These are phyloP conservation scores for Calocera viscosa DNA, from an alignment of 768 basidiomycete species.

Conservation along the genomic window DNA sequence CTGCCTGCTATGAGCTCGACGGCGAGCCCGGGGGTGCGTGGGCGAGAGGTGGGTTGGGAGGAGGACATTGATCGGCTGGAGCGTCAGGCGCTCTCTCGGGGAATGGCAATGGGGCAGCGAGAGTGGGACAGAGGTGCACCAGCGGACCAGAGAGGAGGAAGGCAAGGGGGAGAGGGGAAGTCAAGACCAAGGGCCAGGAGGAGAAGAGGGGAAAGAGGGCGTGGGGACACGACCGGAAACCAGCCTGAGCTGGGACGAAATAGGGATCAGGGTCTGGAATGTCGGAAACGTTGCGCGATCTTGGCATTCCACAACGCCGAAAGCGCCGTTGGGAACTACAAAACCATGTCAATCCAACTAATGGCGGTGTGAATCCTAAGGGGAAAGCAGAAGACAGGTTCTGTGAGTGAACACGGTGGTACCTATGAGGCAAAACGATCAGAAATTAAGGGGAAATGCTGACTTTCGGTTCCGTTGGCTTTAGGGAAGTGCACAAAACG, in stretches of 20 bases:
- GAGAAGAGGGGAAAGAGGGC: background rate
- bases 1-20: constrained; percentile 72
- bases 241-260: too few species aligned
- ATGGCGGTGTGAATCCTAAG: background rate
- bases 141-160: background rate
- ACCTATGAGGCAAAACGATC: too few species aligned
- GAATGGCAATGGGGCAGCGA: background rate
- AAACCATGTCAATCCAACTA: background rate
- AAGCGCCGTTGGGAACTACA: background rate
- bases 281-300: too few species aligned
- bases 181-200: background rate
- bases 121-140: background rate
- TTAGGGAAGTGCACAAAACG: background rate
- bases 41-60: background rate
- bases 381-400: too few species aligned
- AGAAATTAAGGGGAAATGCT: background rate
- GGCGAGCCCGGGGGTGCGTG: background rate
- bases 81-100: too few species aligned
- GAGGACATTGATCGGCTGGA: background rate
- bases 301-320: too few species aligned
- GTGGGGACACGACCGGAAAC: too few species aligned
- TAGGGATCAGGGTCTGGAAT: too few species aligned
- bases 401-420: too few species aligned
- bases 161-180: background rate
- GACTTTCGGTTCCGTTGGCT: constrained; percentile 18